Base-by-base conservation (phyloP, 106 monocot species). In the Dioscorea alata region DNA sequence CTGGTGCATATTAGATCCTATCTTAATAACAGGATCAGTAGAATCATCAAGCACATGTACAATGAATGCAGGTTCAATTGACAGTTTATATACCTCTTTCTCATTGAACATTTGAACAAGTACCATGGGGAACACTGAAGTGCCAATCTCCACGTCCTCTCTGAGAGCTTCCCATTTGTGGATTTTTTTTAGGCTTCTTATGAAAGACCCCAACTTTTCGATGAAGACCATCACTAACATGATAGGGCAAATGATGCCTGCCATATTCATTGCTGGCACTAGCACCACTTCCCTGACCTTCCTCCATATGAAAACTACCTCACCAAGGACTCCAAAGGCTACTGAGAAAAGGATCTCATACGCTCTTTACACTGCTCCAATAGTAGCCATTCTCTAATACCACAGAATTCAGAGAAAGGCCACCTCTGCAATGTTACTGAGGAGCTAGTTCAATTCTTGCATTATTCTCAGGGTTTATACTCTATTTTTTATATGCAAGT, bases 91-190 rank as follows among this genome's bases (percentile, higher is more conserved):
- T 19, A 77, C 70, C 77, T 82, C 80, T 34, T 69, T 74, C 66
- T 86, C 85, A 65, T 86, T 86, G 67, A 65, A 86, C 85, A 86
- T 82, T 51, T 86, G 85, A 35, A 86, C 77, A 13, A 86, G 78
- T 10, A 86, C 82, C 82, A 82, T 82, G 33, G 85, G 85, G 59
- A 77, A 81, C 15, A 16, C 48, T 19, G 33, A 52, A 23, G 21
- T 67, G 4, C 78, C 85, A 8, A 59, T 10, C 74, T 85, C 85
- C 63, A 67, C 71, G 52, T 85, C 85, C 22, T 13, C 59, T 16
- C 23, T 49, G 17, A 86, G 66, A n/a, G 74, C 24, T 14, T 69
- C 73, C 57, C 78, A 86, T 24, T 68, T 75, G 77, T 82, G 82
- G 14, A 73, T n/a, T 50, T 50, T 72, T 78, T 48, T 86, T 74